A percentile compares a stretch with the other conserved stretches of the same genome.
phyloP scores from a whole-genome alignment of 2,329 filamentous ascomycete genomes.

The Neonectria punicea region DNA sequence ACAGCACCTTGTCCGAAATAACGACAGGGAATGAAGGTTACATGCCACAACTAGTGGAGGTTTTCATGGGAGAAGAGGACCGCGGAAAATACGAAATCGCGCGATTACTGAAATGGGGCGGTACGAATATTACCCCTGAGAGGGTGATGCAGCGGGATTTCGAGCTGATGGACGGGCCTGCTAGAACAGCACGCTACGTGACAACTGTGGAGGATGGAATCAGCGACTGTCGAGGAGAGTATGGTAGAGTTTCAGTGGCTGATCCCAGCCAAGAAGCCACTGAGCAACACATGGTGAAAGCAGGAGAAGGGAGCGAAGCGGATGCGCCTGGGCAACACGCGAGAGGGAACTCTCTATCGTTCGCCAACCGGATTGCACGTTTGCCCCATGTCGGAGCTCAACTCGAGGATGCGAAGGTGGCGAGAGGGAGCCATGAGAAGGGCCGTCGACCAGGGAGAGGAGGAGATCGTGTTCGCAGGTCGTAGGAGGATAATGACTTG shows the following conservation, averaged over 20 bases:
- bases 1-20: constrained; percentile 70
- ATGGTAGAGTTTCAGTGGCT: constrained; percentile 13
- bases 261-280: not conserved
- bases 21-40: constrained; percentile 70
- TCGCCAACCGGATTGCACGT: constrained; percentile 34
- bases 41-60: constrained; percentile 75
- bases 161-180: constrained; percentile 10
- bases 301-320: not conserved
- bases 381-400: not conserved
- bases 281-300: not conserved
- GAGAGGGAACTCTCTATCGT: constrained; percentile 23
- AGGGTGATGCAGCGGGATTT: not conserved
- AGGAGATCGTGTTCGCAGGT: not conserved
- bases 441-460: not conserved
- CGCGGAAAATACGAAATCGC: constrained; percentile 77
- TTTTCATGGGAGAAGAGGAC: constrained; percentile 82
- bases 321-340: not conserved
- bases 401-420: not conserved
- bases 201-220: not conserved
- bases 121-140: not conserved
- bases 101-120: constrained; percentile 44
- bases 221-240: constrained; percentile 3
- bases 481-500: not conserved
- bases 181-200: constrained; percentile 20
- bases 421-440: not conserved